phyloP scores from a whole-genome alignment of 805 yeast species.

The Schizosaccharomyces japonicus region DNA sequence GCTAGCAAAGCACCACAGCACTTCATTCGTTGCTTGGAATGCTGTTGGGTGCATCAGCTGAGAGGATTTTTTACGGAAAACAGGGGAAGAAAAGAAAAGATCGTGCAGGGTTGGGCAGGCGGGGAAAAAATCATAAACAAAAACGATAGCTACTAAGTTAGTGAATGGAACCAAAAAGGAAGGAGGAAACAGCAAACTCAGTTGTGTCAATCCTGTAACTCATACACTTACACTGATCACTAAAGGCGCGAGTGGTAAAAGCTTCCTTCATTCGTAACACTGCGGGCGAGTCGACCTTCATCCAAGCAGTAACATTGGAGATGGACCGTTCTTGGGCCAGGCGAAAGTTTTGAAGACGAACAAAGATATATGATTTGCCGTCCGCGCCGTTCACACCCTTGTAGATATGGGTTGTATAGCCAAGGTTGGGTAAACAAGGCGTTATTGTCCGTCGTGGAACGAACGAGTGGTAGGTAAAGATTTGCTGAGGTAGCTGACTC shows the following conservation, averaged over 20 bases:
- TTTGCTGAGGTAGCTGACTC: neutral
- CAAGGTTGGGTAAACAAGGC: neutral
- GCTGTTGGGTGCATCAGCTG: neutral
- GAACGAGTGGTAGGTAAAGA: neutral
- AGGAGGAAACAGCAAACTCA: neutral
- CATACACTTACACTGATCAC: neutral
- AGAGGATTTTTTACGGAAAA: neutral
- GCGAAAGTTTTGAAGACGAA: neutral
- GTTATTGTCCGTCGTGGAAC: neutral
- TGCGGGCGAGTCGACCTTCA: neutral
- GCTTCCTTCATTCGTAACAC: neutral
- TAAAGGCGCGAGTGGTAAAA: conserved; percentile 3
- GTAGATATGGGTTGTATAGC: neutral
- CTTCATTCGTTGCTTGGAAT: neutral
- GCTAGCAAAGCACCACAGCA: neutral
- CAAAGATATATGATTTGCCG: neutral
- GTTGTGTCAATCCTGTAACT: no score
- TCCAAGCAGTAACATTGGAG: neutral
- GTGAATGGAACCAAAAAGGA: neutral
- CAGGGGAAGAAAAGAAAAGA: neutral
- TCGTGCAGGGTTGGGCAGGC: neutral
- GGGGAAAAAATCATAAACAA: neutral
- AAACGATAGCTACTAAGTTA: neutral
- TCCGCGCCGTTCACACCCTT: neutral
- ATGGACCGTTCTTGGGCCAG: neutral